A percentile compares a stretch with the other conserved stretches of the same genome.
Conservation (phyloP, 2,329 filamentous ascomycete genomes). For the Penicillium aurantiogriseum region DNA sequence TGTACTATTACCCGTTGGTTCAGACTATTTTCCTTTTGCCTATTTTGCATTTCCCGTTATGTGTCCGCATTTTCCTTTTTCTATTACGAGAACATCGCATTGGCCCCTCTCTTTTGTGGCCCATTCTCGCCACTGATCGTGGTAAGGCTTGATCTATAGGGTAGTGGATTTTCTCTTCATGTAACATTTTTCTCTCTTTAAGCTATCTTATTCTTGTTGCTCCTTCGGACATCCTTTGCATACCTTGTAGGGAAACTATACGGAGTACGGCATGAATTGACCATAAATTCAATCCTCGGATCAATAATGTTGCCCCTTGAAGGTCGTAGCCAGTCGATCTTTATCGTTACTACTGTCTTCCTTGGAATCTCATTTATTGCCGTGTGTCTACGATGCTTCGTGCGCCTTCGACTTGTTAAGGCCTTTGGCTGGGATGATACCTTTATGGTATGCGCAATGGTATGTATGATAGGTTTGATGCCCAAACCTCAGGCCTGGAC, state of each 20-base stretch:
- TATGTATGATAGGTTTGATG: conserved; percentile 17
- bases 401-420: conserved; percentile 34
- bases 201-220: conserved; percentile 1
- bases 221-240: neutral
- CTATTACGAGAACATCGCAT: neutral
- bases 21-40: neutral
- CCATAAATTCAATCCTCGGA: neutral
- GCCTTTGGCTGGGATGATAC: conserved; percentile 42
- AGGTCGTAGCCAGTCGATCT: conserved; percentile 35
- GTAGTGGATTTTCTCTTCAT: conserved; percentile 1
- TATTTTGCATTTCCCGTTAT: neutral
- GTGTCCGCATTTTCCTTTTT: neutral
- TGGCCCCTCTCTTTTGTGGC: conserved; percentile 10
- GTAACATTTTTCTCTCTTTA: neutral
- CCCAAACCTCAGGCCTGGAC: neutral
- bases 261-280: conserved; percentile 13
- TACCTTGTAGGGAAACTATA: neutral
- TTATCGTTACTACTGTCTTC: conserved; percentile 35
- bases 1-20: neutral
- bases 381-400: conserved; percentile 39
- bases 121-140: conserved; percentile 17
- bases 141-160: conserved; percentile 15
- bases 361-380: conserved; percentile 33
- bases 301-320: conserved; percentile 34
- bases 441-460: conserved; percentile 39